Evolutionary conservation across 1,139 yeast genomes (phyloP).

Genomic region (Candida labiduridarum): DNA sequence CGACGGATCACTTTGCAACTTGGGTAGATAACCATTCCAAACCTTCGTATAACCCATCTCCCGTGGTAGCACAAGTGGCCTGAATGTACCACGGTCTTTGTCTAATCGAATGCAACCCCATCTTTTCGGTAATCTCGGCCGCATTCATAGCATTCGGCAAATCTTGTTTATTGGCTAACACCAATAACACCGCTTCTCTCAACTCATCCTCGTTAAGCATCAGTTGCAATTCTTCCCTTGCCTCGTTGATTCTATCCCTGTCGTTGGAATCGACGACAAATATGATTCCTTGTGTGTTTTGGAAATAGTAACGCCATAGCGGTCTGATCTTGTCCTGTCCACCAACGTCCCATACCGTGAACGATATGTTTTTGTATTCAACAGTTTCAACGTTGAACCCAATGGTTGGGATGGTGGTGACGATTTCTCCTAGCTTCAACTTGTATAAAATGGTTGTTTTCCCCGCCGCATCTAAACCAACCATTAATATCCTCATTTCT

Average conservation of each 20-base stretch:
- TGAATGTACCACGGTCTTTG: constrained; percentile 46
- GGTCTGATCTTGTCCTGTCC: constrained; percentile 46
- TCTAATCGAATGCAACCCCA: constrained; percentile 43
- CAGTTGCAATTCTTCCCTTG: constrained; percentile 44
- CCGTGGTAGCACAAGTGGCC: constrained; percentile 44
- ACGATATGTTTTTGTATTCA: constrained; percentile 41
- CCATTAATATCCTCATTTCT: constrained; percentile 45
- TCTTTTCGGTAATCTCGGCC: constrained; percentile 43
- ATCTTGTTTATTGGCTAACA: constrained; percentile 44
- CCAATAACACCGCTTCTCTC: constrained; percentile 41
- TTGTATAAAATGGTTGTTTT: constrained; percentile 43
- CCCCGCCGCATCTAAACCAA: constrained; percentile 46
- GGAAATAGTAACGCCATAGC: constrained; percentile 45
- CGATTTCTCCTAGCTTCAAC: constrained; percentile 42
- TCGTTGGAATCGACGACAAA: constrained; percentile 44
- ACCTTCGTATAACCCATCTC: constrained; percentile 45
- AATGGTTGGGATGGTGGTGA: constrained; percentile 43
- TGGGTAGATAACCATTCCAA: constrained; percentile 45
- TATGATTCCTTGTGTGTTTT: constrained; percentile 43
- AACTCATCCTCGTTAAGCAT: constrained; percentile 45
- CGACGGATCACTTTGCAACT: constrained; percentile 25
- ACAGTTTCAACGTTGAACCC: constrained; percentile 45
- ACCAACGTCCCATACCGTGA: constrained; percentile 47
- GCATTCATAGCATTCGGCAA: constrained; percentile 47
- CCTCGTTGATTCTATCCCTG: constrained; percentile 43